Base-by-base conservation (phyloP, 495 filamentous ascomycete species). In the Aspergillus taichungensis region DNA sequence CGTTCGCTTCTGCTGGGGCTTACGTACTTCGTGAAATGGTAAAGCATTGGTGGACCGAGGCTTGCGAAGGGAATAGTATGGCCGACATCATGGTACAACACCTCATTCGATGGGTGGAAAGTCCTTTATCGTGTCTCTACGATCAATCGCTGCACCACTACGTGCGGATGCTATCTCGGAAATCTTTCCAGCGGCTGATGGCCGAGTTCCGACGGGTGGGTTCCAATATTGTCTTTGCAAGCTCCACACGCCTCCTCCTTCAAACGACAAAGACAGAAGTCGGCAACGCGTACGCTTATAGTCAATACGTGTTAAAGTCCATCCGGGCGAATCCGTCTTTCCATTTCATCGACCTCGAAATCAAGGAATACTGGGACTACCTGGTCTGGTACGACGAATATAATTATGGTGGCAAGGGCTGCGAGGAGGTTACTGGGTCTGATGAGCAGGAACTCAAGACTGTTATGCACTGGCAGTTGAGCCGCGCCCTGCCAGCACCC, bases 311-410 rank as follows among this genome's bases (percentile, higher is more conserved):
- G 38, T 69, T 97, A 47, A 95, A 95, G 69, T 91, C 89, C 12
- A 94, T 99, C 62, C 86, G 92, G 56, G 81, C 81, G 14, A 97
- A 95, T 55, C 89, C 92, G 0, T 76, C 94, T 0, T 99, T 99
- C 72, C 85, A 94, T 60, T 99, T 99, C 64, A 82, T 99, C 39
- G 94, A 99, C 53, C 75, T 99, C 8, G 87, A 96, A 52, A 94
- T 99, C 60, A 95, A 90, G 54, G 92, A 99, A 61, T 99, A 97
- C 61, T 99, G 92, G 92, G 92, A 99, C 59, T 97, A 96, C 62
- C 80, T 99, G 0, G 82, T 95, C n/a, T 99, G 92, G 92, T 96
- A 96, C 50, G 92, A 99, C 61, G 89, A 95, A 65, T 92, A 89
- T 69, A 99, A 99, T 64, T 95, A 96, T 60, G 92, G 92, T 42